Evolutionary conservation across 164 flowering plant species (phyloP), one percentile per base, ranked within the genome.

Genomic region (Liriodendron chinense): DNA sequence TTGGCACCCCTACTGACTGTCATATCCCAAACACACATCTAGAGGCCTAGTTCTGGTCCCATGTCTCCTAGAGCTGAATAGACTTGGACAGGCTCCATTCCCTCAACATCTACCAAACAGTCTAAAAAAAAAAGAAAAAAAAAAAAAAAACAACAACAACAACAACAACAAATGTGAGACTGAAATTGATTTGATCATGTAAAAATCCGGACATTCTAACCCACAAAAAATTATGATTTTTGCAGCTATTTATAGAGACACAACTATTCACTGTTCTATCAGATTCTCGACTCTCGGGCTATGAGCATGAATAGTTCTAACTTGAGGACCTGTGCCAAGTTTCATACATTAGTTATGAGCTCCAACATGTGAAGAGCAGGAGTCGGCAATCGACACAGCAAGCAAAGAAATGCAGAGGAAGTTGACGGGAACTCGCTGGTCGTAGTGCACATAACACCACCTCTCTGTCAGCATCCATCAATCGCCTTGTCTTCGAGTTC

Each of bases 211-310:
- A 18, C 47, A 43, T 69, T 69, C 47, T 18, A 18, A 56, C 61
- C 13, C 28, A 13, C 47, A 9, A 22, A 20, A 24, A 5, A 20
- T 69, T 18, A 1, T 62, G 34, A 26, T 47, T 76, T 73, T 66
- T 89, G 91, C 98, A 95, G 99, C 78, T 78, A 73, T 89, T 95
- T 57, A 90, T 92, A 72, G 97, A 94, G 47, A 94, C 98, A 64
- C 98, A 94, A 74, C 82, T 89, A 71, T 95, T 95, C 77, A 76
- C 86, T 59, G 96, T 89, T 77, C 82, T 91, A 26, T 87, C 96
- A 9, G 98, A 95, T 83, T 83, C 84, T 71, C 89, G 87, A 49
- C 84, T 95, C 68, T 83, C 94, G 56, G 82, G 83, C 74, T 86
- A 77, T 72, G 97, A 94, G 85, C 79, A 84, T 56, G 87, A 78